Evolutionary conservation across 2,329 filamentous ascomycete species (phyloP).

Genomic region (Aspergillus jensenii): DNA sequence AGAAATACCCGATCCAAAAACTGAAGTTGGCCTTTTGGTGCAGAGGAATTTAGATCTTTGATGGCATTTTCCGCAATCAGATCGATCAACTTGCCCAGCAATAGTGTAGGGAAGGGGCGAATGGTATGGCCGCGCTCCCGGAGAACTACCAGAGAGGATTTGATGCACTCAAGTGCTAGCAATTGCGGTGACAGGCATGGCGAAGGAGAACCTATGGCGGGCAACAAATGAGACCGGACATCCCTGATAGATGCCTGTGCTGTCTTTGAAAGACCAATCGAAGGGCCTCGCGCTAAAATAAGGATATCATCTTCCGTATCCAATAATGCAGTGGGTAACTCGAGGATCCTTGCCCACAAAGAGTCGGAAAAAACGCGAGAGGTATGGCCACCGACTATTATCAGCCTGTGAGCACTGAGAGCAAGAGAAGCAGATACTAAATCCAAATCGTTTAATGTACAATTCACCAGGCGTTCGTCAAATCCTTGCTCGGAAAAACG

Average conservation of each 20-base stretch:
- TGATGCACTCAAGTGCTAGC: slow-evolving; percentile 36
- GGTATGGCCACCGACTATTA: slow-evolving; percentile 26
- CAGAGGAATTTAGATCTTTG: neutral
- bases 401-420: slow-evolving; percentile 34
- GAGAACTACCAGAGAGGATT: slow-evolving; percentile 29
- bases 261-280: slow-evolving; percentile 29
- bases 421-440: slow-evolving; percentile 32
- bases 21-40: slow-evolving; percentile 20
- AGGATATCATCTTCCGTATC: slow-evolving; percentile 28
- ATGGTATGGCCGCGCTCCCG: slow-evolving; percentile 32
- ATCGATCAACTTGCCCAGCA: slow-evolving; percentile 31
- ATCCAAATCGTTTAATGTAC: slow-evolving; percentile 61
- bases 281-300: slow-evolving; percentile 21
- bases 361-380: slow-evolving; percentile 28
- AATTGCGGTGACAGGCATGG: slow-evolving; percentile 30
- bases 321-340: slow-evolving; percentile 29
- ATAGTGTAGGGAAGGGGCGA: slow-evolving; percentile 24
- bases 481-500: slow-evolving; percentile 71
- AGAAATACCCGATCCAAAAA: slow-evolving; percentile 32
- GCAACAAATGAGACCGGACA: slow-evolving; percentile 22
- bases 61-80: slow-evolving; percentile 24
- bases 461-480: slow-evolving; percentile 66
- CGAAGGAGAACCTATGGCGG: slow-evolving; percentile 23
- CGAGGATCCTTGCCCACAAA: slow-evolving; percentile 34
- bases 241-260: slow-evolving; percentile 31